A percentile compares a stretch with the other conserved stretches of the same genome.
Conservation (phyloP, 768 basidiomycete species). For the Russula foetens region DNA sequence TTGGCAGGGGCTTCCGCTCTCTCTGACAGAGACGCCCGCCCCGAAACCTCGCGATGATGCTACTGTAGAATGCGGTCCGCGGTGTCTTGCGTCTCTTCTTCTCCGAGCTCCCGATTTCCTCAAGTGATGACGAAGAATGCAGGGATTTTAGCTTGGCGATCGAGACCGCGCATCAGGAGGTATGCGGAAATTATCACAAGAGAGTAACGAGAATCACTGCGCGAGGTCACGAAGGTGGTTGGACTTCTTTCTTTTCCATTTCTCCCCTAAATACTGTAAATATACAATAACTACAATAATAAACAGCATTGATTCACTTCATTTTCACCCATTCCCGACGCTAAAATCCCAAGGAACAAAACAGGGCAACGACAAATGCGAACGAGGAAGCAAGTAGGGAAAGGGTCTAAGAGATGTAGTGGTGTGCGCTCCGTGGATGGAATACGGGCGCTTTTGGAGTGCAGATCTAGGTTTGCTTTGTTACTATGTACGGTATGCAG, state of each 20-base stretch:
- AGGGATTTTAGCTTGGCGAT: not conserved
- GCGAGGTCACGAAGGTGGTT: not conserved
- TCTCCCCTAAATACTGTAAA: constrained; percentile 16
- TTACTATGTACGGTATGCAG: constrained; percentile 16
- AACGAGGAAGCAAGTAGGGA: constrained; percentile 5
- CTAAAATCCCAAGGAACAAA: constrained; percentile 15
- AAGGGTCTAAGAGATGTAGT: constrained; percentile 14
- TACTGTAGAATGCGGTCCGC: not conserved
- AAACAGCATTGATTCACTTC: constrained; percentile 14
- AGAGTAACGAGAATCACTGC: not conserved
- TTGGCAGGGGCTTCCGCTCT: not conserved
- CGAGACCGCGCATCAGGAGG: not conserved
- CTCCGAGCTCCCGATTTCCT: not conserved
- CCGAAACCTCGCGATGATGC: too few species aligned
- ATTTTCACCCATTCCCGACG: constrained; percentile 10
- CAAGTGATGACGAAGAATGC: not conserved
- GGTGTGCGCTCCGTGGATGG: constrained; percentile 14
- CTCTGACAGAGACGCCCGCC: too few species aligned
- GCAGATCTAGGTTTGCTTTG: constrained; percentile 10
- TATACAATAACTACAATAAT: constrained; percentile 23
- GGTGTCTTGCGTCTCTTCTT: not conserved
- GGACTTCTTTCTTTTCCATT: constrained; percentile 11
- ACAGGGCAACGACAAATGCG: constrained; percentile 12
- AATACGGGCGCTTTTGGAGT: constrained; percentile 12
- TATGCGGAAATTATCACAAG: not conserved